A percentile compares a stretch with the other conserved stretches of the same genome.
These are phyloP conservation scores for Rhodamnia rubescens DNA, from an alignment of 345 rosid genomes.

Conservation along the genomic window DNA sequence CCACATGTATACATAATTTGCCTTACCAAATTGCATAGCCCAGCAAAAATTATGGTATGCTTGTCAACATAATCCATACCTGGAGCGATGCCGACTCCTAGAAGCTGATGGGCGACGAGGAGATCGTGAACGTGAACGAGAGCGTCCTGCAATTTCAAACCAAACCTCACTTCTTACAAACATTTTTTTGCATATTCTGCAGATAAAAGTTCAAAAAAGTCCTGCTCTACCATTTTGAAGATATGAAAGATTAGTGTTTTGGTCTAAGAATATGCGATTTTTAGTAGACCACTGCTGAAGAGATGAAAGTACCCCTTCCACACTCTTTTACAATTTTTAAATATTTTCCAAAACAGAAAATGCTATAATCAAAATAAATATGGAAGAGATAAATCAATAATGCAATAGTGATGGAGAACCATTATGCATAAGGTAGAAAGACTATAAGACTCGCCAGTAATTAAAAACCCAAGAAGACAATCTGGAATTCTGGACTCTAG, in stretches of 20 bases:
- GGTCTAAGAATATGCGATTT: neutral
- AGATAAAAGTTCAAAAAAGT: neutral
- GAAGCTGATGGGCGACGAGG: slow-evolving; percentile 63
- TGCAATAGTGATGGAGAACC: neutral
- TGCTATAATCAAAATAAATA: neutral
- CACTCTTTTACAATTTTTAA: neutral
- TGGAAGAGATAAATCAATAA: neutral
- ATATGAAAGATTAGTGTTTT: neutral
- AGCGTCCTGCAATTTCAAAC: slow-evolving; percentile 40
- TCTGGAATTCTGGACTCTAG: neutral
- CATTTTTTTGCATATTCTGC: neutral
- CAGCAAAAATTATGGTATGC: neutral
- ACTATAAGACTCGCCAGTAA: neutral
- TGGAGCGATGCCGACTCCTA: slow-evolving; percentile 68
- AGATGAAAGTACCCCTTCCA: neutral
- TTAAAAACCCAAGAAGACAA: neutral
- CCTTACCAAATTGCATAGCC: neutral
- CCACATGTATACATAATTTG: neutral
- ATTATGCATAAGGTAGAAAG: neutral
- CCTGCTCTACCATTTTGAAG: neutral
- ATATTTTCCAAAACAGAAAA: neutral
- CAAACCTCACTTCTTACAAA: neutral
- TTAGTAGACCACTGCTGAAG: neutral
- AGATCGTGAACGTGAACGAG: slow-evolving; percentile 71
- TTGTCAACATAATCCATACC: slow-evolving; percentile 26